Percentiles rank a stretch among this genome's conserved stretches.
Evolutionary conservation across 2,329 filamentous ascomycete species (phyloP).

Genomic region (Beauveria scarabaeidicola): DNA sequence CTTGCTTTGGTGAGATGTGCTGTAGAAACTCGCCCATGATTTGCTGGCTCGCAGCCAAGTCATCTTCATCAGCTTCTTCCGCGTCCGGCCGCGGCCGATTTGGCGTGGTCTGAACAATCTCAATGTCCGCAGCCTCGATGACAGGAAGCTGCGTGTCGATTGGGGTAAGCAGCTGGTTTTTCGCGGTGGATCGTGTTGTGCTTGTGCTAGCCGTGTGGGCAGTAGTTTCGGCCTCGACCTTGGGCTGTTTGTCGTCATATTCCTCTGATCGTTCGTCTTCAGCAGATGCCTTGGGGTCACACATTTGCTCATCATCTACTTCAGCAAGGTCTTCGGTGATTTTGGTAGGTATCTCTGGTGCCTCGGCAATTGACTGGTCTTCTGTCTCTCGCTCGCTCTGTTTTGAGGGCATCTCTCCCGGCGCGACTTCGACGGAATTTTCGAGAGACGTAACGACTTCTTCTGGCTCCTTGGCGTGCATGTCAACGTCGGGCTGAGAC

Average conservation of each 20-base stretch:
- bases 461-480: constrained; percentile 1
- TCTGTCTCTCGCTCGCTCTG: not conserved
- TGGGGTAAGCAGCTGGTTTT: not conserved
- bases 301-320: not conserved
- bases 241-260: not conserved
- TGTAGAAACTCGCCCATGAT: constrained; percentile 23
- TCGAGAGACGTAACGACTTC: not conserved
- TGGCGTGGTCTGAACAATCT: constrained; percentile 6
- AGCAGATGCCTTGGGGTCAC: not conserved
- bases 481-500: constrained; percentile 5
- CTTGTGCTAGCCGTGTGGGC: not conserved
- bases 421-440: not conserved
- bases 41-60: constrained; percentile 19
- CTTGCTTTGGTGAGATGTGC: constrained; percentile 16
- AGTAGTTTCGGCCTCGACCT: not conserved
- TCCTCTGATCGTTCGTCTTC: not conserved
- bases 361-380: not conserved
- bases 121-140: constrained; percentile 15
- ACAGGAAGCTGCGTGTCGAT: constrained; percentile 14
- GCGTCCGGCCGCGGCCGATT: not conserved
- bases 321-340: not conserved
- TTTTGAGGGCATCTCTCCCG: not conserved
- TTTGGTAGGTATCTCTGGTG: not conserved
- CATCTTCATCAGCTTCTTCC: constrained; percentile 1
- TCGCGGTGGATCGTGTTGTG: not conserved